Evolutionary conservation across 345 rosid genomes (phyloP), one percentile per base, ranked within the genome.

Genomic region (Pistacia atlantica): DNA sequence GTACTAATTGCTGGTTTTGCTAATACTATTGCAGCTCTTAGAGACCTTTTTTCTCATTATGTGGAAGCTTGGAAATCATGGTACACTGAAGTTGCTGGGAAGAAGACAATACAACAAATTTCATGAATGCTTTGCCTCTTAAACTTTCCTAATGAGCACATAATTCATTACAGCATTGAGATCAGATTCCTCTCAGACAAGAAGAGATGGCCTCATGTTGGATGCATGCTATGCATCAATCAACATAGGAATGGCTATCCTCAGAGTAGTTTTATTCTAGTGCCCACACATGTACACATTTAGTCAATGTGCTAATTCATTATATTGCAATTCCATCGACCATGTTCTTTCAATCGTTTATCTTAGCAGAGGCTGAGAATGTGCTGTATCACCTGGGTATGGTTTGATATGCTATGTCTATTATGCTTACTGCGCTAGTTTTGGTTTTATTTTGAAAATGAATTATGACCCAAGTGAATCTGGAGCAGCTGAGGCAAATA

Each of bases 61-160:
- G 83, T 85, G 90, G 97, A 93, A 69, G 99, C 98, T 45, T 95
- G 98, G 98, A 84, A 87, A 72, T 85, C 92, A 78, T 95, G 98
- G 97, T 91, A 83, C 84, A 82, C 89, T 10, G 92, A 91, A 87
- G 90, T 92, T 52, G 90, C 87, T 14, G 90, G 78, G 78, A 86
- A 81, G 82, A 85, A 84, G 75, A 84, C 89, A 28, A 65, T 72
- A 73, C 80, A 83, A n/a, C 62, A 81, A 69, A 80, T 77, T 60
- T 81, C 86, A 25, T 88, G 71, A 84, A 59, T 4, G 69, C 25
- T 62, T 67, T 68, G 22, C 20, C 20, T 22, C 31, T 3, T 45
- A 11, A 20, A 57, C 60, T 45, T 69, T 58, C 63, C 66, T 28
- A 20, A 58, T 79, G 62, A 57, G 20, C 52, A 46, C 52, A 46